Evolutionary conservation across 1,284 basidiomycete species (phyloP), one percentile per base, ranked within the genome.

Genomic region (Xerocomus minutiporus): DNA sequence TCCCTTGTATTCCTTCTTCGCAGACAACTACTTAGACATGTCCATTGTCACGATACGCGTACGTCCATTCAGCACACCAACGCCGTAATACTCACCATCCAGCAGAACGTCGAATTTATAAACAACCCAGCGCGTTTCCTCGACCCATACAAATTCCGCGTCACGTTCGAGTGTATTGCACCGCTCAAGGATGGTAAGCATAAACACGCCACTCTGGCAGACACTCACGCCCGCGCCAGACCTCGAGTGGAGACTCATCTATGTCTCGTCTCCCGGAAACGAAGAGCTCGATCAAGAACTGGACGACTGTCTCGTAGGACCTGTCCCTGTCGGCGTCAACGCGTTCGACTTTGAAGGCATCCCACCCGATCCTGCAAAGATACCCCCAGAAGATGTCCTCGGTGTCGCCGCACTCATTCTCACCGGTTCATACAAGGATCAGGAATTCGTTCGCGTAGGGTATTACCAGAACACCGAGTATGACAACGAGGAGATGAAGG

Each of bases 381-480:
- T 95, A 59, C 92, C 92, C 0, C 65, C 80, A 47, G 83, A 89
- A 59, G 93, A 96, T 65, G 84, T 93, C 13, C 78, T 96, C 1
- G 93, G 93, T 38, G 91, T 96, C 13, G 90, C 93, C 0, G 93
- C 93, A 2, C 84, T 96, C 64, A 92, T 96, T 64, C 79, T 94
- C 59, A 93, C 93, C n/a, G 88, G 90, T 48, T 83, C 90, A 50
- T 90, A 96, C 71, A 83, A 83, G 32, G 94, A 96, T 50, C 93
- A 97, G 65, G 96, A 99, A 71, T 99, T 99, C 71, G 96, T 99
- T 36, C 84, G 96, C 39, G 95, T 99, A 20, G 96, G 97, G 5
- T 99, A 99, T 73, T 99, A 99, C 71, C 97, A 99, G 72, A 97
- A 98, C 69, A 98, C 95, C 46, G 95, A 97, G 68, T 98, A 98